A percentile compares a stretch with the other conserved stretches of the same genome.
These are phyloP conservation scores for Pythium oligandrum DNA, from an alignment of 352 stramenopile genomes.

Conservation along the genomic window DNA sequence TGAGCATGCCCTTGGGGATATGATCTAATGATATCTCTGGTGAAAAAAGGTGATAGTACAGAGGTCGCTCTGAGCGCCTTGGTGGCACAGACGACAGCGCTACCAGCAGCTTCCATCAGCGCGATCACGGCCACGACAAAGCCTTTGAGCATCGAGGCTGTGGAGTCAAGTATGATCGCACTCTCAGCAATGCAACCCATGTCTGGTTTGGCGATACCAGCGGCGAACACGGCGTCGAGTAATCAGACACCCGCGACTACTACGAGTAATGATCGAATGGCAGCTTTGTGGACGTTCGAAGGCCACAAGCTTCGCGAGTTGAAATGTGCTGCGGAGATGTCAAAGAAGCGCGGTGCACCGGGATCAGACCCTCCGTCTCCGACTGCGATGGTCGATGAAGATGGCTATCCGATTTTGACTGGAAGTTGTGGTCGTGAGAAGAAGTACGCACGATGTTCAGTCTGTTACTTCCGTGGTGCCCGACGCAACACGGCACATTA, in stretches of 20 bases:
- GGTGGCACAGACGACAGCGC: conserved; percentile 6
- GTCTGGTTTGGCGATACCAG: too few relatives aligned
- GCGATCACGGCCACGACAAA: too few relatives aligned
- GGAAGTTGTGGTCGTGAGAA: conserved; percentile 68
- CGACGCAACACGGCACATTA: conserved; percentile 68
- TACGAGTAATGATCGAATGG: conserved; percentile 38
- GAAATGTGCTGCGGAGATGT: conserved; percentile 22
- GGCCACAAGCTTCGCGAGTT: conserved; percentile 50
- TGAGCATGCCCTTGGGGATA: too few relatives aligned
- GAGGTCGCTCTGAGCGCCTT: too few relatives aligned
- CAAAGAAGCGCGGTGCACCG: conserved; percentile 7
- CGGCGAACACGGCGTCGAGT: too few relatives aligned
- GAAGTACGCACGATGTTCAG: conserved; percentile 60
- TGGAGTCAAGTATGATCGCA: too few relatives aligned
- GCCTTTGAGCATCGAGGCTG: too few relatives aligned
- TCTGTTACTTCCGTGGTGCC: conserved; percentile 69
- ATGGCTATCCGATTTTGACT: conserved; percentile 49
- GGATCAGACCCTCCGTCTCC: not conserved
- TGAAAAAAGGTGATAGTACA: too few relatives aligned
- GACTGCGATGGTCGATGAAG: conserved; percentile 21
- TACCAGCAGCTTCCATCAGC: conserved; percentile 4
- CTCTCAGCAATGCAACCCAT: too few relatives aligned
- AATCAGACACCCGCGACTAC: too few relatives aligned
- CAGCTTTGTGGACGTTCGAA: conserved; percentile 62
- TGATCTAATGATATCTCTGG: too few relatives aligned